Base-by-base conservation (phyloP, 2,329 filamentous ascomycete species). In the Aspergillus alliaceus region DNA sequence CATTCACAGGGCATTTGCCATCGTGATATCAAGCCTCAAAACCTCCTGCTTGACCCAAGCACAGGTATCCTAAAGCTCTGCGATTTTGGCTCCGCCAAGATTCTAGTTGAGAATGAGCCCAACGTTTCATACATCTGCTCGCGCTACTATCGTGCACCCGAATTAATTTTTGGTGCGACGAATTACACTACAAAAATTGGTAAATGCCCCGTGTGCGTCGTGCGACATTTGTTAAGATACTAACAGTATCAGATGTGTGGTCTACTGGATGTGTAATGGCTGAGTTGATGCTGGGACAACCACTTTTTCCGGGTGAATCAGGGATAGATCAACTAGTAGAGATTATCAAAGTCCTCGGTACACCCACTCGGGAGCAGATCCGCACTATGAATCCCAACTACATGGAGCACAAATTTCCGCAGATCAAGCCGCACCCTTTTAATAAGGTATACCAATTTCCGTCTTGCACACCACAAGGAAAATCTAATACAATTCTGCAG, bases 131-230 rank as follows among this genome's bases (percentile, higher is more conserved):
- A 99, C 84, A 99, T 99, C 72, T 99, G 95, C 82, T 99, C 95
- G 60, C 88, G 95, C 71, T 99, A 99, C 83, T 99, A 99, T 82
- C 89, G 95, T 72, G 95, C 95, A 50, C 95, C 95, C 1, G 95
- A 99, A 77, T 84, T 99, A 74, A 99, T 99, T 71, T 99, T 99
- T 72, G 95, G 95, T 66, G 95, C 95, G 37, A 99, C 95, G 52
- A 99, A 99, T 81, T 99, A 99, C 81, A 98, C 95, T 57, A 98
- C 95, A 67, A 99, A 99, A 83, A 99, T 99, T 76, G 95, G 95
- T 99, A 86, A 77, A 89, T 74, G 58, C 35, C 24, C 37, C 15
- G 32, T 12, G 20, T 35, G 22, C 22, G 14, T 29, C 22, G 11
- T 15, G 39, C 22, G 52, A 34, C 27, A 15, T 40, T 48, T 31